Base-by-base conservation (phyloP, 202 grass and related monocot species). In the Dendrocalamus latiflorus region DNA sequence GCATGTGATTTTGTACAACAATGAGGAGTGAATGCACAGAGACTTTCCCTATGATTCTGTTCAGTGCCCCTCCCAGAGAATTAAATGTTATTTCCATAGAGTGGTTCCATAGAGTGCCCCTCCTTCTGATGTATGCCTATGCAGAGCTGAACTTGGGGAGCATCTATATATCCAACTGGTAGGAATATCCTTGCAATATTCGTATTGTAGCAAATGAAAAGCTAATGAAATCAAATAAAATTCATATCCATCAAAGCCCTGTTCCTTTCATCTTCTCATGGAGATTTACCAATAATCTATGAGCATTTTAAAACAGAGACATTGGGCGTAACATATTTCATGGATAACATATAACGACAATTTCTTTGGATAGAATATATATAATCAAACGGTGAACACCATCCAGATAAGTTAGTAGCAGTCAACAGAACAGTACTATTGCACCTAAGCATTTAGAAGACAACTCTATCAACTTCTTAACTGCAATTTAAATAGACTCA, bases 151-250 rank as follows among this genome's bases (percentile, higher is more conserved):
- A n/a, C n/a, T n/a, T 34, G 33, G 24, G 24, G 22, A 38, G 14
- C 44, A 21, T 64, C 28, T 53, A 34, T 22, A 53, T 74, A 49
- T 16, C 80, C 21, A 74, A 33, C 36, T 43, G 30, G 53, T 51
- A 17, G 49, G 17, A 62, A 18, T 82, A 34, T 22, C 41, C 6
- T 49, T 50, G 30, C 16, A 59, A 6, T 3, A 69, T 84, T 56
- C 16, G 37, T 60, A 70, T 70, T 77, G 28, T 78, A 70, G n/a
- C 36, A 74, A 63, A 78, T 14, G 2, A 44, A 70, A 85, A 62
- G 2, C 28, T 74, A 3, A 41, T 28, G 3, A 74, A 50, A 22
- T 6, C 7, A 44, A 83, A 67, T 1, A 41, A 47, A 48, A 48
- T 57, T 28, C 5, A 64, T 50, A 28, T 39, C 4, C 14, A 45